Conservation (phyloP, 2,329 filamentous ascomycete species). For the Penicillium verrucosum region DNA sequence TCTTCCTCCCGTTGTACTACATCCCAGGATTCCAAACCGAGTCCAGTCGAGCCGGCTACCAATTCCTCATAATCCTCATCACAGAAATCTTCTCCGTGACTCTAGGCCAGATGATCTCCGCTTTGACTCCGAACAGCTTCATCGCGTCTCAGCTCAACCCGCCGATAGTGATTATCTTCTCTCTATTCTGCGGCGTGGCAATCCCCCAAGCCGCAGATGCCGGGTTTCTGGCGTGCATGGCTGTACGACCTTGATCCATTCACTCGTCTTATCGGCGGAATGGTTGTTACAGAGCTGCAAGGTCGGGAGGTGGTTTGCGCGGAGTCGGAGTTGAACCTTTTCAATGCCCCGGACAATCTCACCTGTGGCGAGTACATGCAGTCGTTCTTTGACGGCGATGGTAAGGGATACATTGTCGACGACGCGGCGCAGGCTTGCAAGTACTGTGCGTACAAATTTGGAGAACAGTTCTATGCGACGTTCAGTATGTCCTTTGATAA, state of each 20-base stretch:
- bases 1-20: constrained; percentile 82
- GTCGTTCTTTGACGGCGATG: constrained; percentile 65
- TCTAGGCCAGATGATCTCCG: constrained; percentile 70
- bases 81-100: constrained; percentile 83
- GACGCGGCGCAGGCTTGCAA: constrained; percentile 66
- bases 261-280: constrained; percentile 75
- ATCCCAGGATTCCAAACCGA: constrained; percentile 69
- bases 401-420: constrained; percentile 67
- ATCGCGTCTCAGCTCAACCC: constrained; percentile 78
- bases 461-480: constrained; percentile 73
- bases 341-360: constrained; percentile 63
- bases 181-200: constrained; percentile 83
- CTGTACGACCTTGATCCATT: constrained; percentile 80
- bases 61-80: constrained; percentile 80
- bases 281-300: constrained; percentile 75
- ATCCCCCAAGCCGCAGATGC: constrained; percentile 76
- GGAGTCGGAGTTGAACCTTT: constrained; percentile 61
- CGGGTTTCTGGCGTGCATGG: constrained; percentile 74
- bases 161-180: constrained; percentile 76
- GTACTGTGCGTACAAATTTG: constrained; percentile 78
- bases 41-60: constrained; percentile 70
- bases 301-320: constrained; percentile 61
- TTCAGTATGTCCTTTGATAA: constrained; percentile 65
- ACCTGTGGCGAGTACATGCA: constrained; percentile 74
- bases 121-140: constrained; percentile 73